These are phyloP conservation scores for Heterococcus sp. DNA, from an alignment of 108 stramenopile genomes.

Conservation along the genomic window DNA sequence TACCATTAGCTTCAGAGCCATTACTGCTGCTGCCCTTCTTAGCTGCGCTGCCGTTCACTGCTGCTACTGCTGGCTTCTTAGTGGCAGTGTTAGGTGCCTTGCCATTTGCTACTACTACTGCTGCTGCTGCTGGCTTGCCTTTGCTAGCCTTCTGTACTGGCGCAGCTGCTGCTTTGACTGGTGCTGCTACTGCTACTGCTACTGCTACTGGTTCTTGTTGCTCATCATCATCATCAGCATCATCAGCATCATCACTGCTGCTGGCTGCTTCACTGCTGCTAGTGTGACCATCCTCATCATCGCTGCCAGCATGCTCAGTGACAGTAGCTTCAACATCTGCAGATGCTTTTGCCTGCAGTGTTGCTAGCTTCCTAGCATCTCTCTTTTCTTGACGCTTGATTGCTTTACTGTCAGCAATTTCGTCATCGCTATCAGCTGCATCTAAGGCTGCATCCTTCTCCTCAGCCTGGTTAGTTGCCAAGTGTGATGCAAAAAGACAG, in stretches of 20 bases:
- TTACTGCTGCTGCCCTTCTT: too few relatives aligned
- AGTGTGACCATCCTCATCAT: neutral
- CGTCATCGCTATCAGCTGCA: neutral
- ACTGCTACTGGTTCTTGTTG: neutral
- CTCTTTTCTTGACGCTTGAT: neutral
- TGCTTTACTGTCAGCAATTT: neutral
- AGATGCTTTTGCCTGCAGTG: neutral
- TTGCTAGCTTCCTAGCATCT: neutral
- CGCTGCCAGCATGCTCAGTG: neutral
- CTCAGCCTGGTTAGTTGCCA: too few relatives aligned
- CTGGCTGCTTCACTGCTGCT: too few relatives aligned
- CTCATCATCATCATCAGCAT: neutral
- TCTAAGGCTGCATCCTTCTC: neutral
- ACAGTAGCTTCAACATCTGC: neutral
- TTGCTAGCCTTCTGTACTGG: neutral
- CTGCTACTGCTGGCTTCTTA: too few relatives aligned
- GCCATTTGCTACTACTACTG: too few relatives aligned
- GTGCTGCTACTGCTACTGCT: conserved; percentile 4
- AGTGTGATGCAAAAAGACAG: too few relatives aligned
- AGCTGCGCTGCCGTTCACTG: too few relatives aligned
- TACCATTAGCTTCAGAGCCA: too few relatives aligned
- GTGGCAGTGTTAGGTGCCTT: too few relatives aligned
- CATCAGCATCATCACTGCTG: neutral
- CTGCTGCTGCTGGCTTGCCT: too few relatives aligned
- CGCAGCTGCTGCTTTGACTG: conserved; percentile 1